Evolutionary conservation across 108 stramenopile genomes (phyloP), one percentile per base, ranked within the genome.

Genomic region (Skeletonema costatum): DNA sequence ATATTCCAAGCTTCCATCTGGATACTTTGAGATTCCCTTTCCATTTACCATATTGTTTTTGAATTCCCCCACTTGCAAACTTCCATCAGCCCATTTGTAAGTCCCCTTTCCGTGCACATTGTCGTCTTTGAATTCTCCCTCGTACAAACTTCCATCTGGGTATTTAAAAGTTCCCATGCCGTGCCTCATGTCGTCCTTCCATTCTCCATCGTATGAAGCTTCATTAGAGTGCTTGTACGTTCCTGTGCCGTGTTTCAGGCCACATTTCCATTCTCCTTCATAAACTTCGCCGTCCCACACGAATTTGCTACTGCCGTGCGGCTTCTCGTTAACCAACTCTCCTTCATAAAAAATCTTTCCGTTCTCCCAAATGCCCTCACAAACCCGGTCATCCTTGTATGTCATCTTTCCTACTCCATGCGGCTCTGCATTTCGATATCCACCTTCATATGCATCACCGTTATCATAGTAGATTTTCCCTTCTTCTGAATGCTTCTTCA

Each of bases 391-490:
- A 60, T 80, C 75, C 14, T 86, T 75, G 29, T 88, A 86, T 12
- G 67, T 71, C 85, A 88, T 88, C 46, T 66, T 81, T 39, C 92
- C 92, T 1, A 58, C 17, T 0, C 92, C 92, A 68, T 93, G 86
- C 0, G 88, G 78, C 36, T 80, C 35, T 67, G 87, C 87, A 50
- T 90, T 88, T 44, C 81, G 80, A 68, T 87, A 92, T 42, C 89
- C 93, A 5, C 93, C 93, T 58, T 75, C 77, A 64, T 94, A 94
- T 1, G 82, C 70, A 13, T 82, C 61, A 1, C 80, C 78, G 9
- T 29, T 9, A 5, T 25, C 53, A 6, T 56, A 56, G 6, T 56
- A 0, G 4, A 56, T 8, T 8, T 25, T 25, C 7, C 53, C 53
- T 56, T 56, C 25, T 2, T 7, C 53, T 0, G 19, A 56, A 56